Conservation (phyloP, 805 yeast species). For the Myxozyma udenii region DNA sequence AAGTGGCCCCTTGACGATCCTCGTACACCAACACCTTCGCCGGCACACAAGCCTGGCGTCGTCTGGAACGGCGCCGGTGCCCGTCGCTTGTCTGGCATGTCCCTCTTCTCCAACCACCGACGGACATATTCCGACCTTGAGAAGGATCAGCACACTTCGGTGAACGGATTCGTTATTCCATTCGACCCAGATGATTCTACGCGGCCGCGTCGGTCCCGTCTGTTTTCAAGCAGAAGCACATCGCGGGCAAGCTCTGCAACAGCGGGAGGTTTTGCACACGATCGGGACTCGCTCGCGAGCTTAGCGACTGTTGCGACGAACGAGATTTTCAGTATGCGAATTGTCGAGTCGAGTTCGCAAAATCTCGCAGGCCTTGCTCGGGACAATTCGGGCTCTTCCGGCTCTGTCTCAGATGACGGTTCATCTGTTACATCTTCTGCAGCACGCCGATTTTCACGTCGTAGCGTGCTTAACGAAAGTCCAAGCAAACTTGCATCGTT, state of each 20-base stretch:
- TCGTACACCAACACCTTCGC: slow-evolving; percentile 11
- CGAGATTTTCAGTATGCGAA: slow-evolving; percentile 31
- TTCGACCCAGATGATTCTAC: slow-evolving; percentile 23
- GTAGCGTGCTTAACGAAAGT: not conserved
- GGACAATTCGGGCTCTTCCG: slow-evolving; percentile 2
- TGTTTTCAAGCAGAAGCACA: slow-evolving; percentile 10
- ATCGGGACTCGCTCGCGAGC: slow-evolving; percentile 32
- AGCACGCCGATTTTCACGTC: not conserved
- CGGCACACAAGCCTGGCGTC: not conserved
- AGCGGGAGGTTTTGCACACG: slow-evolving; percentile 2
- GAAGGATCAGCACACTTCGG: slow-evolving; percentile 18
- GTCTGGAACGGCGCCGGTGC: slow-evolving; percentile 12
- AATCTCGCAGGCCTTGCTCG: slow-evolving; percentile 22
- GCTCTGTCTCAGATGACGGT: not conserved
- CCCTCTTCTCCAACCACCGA: slow-evolving; percentile 21
- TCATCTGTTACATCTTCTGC: too few species aligned
- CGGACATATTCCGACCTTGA: slow-evolving; percentile 26
- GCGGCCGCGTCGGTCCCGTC: slow-evolving; percentile 26
- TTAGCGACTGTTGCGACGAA: slow-evolving; percentile 33
- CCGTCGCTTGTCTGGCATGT: slow-evolving; percentile 22
- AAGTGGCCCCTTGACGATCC: slow-evolving; percentile 27
- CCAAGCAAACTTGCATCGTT: slow-evolving; percentile 12
- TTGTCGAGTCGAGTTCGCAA: slow-evolving; percentile 27
- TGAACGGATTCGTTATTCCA: slow-evolving; percentile 25
- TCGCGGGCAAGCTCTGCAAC: slow-evolving; percentile 5